Evolutionary conservation across 805 yeast species (phyloP).

Genomic region (Zygosaccharomyces pseudorouxii): DNA sequence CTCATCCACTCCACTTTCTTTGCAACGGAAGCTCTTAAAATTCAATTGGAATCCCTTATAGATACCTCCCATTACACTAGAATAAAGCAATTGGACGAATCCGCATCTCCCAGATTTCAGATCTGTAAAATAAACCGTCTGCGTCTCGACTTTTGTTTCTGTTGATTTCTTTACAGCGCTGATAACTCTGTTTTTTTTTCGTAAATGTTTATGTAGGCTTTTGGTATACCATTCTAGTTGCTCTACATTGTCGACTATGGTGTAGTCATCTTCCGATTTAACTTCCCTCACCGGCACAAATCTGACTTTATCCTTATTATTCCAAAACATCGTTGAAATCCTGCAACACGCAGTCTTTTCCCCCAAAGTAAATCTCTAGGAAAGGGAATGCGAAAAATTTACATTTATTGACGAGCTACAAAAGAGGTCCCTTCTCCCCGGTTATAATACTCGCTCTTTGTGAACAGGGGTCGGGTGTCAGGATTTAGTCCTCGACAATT

Average conservation of each 20-base stretch:
- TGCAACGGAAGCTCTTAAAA: slow-evolving; percentile 39
- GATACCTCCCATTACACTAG: slow-evolving; percentile 46
- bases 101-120: slow-evolving; percentile 41
- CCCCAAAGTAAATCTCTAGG: too few species aligned
- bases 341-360: not conserved
- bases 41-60: slow-evolving; percentile 52
- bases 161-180: slow-evolving; percentile 16
- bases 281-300: slow-evolving; percentile 15
- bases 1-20: slow-evolving; percentile 6
- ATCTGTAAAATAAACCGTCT: slow-evolving; percentile 51
- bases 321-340: slow-evolving; percentile 7
- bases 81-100: slow-evolving; percentile 50
- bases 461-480: slow-evolving; percentile 1
- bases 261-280: slow-evolving; percentile 11
- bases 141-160: slow-evolving; percentile 49
- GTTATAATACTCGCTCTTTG: not conserved
- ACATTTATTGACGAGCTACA: not conserved
- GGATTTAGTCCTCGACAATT: slow-evolving; percentile 1
- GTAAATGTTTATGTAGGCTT: slow-evolving; percentile 7
- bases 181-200: slow-evolving; percentile 7
- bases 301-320: slow-evolving; percentile 13
- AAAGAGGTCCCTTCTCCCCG: not conserved
- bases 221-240: slow-evolving; percentile 15
- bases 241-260: slow-evolving; percentile 13
- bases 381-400: not conserved